phyloP scores from a whole-genome alignment of 2,329 filamentous ascomycete species.

The Ceratocystis ficicola region DNA sequence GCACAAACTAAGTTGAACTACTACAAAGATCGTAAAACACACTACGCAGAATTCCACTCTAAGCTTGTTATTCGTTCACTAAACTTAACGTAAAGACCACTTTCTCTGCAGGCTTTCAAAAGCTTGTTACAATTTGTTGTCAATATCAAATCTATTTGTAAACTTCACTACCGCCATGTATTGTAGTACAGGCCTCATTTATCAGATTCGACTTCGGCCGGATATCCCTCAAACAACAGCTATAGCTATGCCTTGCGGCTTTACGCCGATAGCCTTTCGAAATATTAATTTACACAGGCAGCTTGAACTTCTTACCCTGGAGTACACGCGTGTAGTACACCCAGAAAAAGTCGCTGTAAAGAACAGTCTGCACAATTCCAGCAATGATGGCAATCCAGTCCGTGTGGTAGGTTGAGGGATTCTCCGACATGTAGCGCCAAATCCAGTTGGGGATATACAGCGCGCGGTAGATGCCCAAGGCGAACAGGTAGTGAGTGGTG shows the following conservation, averaged over 20 bases:
- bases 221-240: neutral
- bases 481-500: conserved; percentile 94
- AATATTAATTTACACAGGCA: conserved; percentile 52
- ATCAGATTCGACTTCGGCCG: neutral
- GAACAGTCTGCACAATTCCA: conserved; percentile 79
- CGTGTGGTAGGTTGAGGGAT: conserved; percentile 46
- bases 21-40: neutral
- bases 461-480: conserved; percentile 78
- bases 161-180: neutral
- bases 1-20: neutral
- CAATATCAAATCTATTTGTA: neutral
- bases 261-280: neutral
- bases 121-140: neutral
- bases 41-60: neutral
- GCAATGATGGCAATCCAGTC: conserved; percentile 83
- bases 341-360: conserved; percentile 99
- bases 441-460: conserved; percentile 99
- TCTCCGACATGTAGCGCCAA: conserved; percentile 71
- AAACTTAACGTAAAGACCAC: neutral
- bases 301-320: conserved; percentile 78
- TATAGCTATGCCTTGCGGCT: neutral
- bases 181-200: neutral
- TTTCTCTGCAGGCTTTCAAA: neutral
- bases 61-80: neutral
- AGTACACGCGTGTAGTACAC: conserved; percentile 97